phyloP scores from a whole-genome alignment of 106 monocot genomes.

The Amphibolis antarctica region DNA sequence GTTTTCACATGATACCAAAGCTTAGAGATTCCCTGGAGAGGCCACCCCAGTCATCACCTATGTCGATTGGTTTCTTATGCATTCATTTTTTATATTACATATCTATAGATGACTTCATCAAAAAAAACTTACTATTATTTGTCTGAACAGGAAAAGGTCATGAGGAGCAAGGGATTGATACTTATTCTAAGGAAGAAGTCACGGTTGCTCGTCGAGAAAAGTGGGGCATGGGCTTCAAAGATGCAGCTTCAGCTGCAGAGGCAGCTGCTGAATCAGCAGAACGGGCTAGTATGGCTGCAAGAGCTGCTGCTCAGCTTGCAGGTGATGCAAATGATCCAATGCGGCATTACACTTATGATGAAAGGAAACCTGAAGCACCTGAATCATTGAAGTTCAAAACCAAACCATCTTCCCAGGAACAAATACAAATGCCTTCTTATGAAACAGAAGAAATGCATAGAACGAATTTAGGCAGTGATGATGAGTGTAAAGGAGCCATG shows the following conservation, averaged over 20 bases:
- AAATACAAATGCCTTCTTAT: not conserved
- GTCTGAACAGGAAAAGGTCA: conserved; percentile 16
- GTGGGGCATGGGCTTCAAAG: conserved; percentile 59
- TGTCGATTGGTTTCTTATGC: no score
- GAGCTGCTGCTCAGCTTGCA: conserved; percentile 80
- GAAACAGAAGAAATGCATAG: not conserved
- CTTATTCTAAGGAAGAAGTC: conserved; percentile 13
- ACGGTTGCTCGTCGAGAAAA: conserved; percentile 9
- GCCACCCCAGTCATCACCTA: no score
- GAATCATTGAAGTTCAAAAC: not conserved
- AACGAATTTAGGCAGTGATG: not conserved
- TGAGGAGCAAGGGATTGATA: conserved; percentile 1
- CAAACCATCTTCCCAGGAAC: not conserved
- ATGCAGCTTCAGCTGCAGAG: conserved; percentile 79
- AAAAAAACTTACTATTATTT: not conserved
- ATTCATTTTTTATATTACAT: not conserved
- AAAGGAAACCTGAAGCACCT: not conserved
- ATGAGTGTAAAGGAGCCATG: not conserved
- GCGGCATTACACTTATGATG: not conserved
- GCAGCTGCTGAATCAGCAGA: conserved; percentile 96
- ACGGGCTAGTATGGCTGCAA: conserved; percentile 79
- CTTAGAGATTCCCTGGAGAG: no score
- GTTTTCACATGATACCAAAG: no score
- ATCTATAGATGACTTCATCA: not conserved
- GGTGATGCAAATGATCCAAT: not conserved